Conservation (phyloP, 208 protist genomes). For the Leishmania lainsoni region DNA sequence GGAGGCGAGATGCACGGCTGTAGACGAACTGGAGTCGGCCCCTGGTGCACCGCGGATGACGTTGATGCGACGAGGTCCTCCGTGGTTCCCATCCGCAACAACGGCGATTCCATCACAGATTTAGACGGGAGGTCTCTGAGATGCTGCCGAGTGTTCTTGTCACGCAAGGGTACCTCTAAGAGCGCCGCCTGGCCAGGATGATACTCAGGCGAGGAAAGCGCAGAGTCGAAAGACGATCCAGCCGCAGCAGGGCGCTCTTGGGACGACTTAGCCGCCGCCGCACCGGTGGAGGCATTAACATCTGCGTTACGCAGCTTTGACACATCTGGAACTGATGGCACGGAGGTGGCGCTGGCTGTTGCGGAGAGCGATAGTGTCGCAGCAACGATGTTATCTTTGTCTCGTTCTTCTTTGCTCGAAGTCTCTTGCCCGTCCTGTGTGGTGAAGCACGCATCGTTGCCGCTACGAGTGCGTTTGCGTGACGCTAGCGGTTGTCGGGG, state of each 20-base stretch:
- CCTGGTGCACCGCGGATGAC: not conserved
- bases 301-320: not conserved
- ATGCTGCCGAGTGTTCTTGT: not conserved
- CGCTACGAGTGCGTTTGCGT: constrained; percentile 6
- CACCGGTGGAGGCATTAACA: not conserved
- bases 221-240: not conserved
- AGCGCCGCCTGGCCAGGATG: not conserved
- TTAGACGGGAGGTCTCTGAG: not conserved
- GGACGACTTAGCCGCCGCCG: not conserved
- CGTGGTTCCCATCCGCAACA: not conserved
- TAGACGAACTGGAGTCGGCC: constrained; percentile 1
- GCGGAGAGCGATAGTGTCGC: not conserved
- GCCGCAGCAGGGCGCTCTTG: not conserved
- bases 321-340: not conserved
- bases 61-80: not conserved
- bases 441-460: not conserved
- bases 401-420: not conserved
- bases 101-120: not conserved
- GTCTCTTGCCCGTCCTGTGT: not conserved
- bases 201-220: not conserved
- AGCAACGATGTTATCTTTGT: no score
- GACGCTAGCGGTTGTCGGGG: not conserved
- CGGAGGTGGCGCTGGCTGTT: not conserved
- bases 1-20: constrained; percentile 5
- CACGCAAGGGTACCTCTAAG: not conserved